Evolutionary conservation across 768 basidiomycete genomes (phyloP).

Genomic region (Aureoboletus auriporus): DNA sequence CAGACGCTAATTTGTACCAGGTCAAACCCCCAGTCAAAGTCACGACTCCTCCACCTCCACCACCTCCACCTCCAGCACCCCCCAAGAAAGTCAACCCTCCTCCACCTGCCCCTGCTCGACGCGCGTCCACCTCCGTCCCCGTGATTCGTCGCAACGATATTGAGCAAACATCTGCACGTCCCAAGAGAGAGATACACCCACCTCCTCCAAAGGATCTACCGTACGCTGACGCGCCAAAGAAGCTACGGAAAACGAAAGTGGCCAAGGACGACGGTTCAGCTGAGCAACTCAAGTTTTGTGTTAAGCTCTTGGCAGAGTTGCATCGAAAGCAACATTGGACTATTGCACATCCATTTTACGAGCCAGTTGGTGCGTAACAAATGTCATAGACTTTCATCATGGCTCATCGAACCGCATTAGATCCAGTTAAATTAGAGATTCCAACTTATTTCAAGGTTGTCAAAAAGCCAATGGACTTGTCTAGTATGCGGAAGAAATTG

Average conservation of each 20-base stretch:
- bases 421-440: conserved; percentile 72
- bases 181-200: conserved; percentile 97
- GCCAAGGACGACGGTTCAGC: conserved; percentile 60
- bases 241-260: conserved; percentile 57
- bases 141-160: conserved; percentile 76
- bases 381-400: background rate
- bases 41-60: conserved; percentile 35
- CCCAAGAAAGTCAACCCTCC: conserved; percentile 28
- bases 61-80: conserved; percentile 36
- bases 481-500: conserved; percentile 83
- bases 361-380: conserved; percentile 78
- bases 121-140: conserved; percentile 78
- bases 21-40: conserved; percentile 45
- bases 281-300: conserved; percentile 84
- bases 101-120: conserved; percentile 47
- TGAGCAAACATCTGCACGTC: conserved; percentile 57
- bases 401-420: conserved; percentile 34
- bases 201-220: conserved; percentile 89
- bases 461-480: conserved; percentile 94
- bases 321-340: conserved; percentile 72
- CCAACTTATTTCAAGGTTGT: conserved; percentile 85
- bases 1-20: conserved; percentile 20
- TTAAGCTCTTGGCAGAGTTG: conserved; percentile 69
- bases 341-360: conserved; percentile 82
- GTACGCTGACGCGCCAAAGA: conserved; percentile 75